Conservation (phyloP, 164 flowering plant species). For the Dillenia turbinata region DNA sequence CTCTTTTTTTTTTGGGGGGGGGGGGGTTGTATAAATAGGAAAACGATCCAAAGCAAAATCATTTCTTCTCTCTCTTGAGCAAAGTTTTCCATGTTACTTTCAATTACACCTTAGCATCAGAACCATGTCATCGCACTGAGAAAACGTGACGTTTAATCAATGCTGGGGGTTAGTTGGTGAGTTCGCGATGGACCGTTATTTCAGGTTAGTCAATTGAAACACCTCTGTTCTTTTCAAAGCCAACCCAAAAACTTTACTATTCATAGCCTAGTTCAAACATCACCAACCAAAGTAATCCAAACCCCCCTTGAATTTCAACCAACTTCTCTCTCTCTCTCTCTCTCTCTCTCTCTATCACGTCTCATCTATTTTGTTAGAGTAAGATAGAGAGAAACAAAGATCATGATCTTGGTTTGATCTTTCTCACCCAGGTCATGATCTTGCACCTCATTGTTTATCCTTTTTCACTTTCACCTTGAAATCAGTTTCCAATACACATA, state of each 20-base stretch:
- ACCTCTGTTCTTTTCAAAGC: constrained; percentile 1
- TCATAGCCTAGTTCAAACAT: constrained; percentile 16
- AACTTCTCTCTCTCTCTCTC: constrained; percentile 3
- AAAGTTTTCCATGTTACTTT: too few species aligned
- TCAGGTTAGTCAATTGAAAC: constrained; percentile 28
- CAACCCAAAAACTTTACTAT: constrained; percentile 13
- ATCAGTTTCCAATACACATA: too few species aligned
- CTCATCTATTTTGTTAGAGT: not conserved
- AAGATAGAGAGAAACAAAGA: constrained; percentile 20
- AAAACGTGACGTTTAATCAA: not conserved
- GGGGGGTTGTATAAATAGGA: too few species aligned
- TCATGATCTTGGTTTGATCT: constrained; percentile 45
- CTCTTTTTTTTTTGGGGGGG: too few species aligned
- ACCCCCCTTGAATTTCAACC: not conserved
- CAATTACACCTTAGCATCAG: too few species aligned
- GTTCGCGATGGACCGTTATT: constrained; percentile 38
- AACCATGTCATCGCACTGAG: not conserved
- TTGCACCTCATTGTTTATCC: constrained; percentile 12
- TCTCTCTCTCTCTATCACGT: not conserved
- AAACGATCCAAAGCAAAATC: too few species aligned
- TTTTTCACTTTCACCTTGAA: not conserved
- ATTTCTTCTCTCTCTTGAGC: too few species aligned
- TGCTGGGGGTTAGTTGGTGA: not conserved
- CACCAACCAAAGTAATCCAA: constrained; percentile 14
- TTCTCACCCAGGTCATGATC: constrained; percentile 46